Percentiles rank a stretch among this genome's conserved stretches.
phyloP scores from a whole-genome alignment of 257 asterid species.

The Solanum megistacrolobum region DNA sequence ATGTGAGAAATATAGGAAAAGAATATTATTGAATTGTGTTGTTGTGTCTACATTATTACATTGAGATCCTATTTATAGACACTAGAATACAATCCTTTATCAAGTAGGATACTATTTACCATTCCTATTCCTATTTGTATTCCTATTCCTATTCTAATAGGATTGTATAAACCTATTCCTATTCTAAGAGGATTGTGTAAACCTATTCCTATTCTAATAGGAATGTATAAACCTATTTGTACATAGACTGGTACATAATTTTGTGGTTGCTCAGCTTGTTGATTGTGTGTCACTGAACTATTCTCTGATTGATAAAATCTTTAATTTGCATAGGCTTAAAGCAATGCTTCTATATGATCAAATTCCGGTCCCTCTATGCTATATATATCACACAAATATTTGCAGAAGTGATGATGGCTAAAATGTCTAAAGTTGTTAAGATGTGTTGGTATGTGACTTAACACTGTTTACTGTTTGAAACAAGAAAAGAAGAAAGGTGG shows the following conservation, averaged over 20 bases:
- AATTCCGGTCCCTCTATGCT: not conserved
- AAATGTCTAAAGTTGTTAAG: not conserved
- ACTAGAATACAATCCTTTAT: too few species aligned
- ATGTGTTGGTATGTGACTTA: not conserved
- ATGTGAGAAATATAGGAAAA: too few species aligned
- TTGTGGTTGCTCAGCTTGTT: not conserved
- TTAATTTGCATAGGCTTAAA: not conserved
- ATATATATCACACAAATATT: not conserved
- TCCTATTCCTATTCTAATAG: too few species aligned
- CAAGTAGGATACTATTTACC: too few species aligned
- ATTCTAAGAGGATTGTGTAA: too few species aligned
- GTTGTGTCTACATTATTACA: too few species aligned
- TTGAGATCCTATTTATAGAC: too few species aligned
- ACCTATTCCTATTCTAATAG: too few species aligned
- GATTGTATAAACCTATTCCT: too few species aligned
- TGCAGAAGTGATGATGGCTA: not conserved
- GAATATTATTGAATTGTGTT: too few species aligned
- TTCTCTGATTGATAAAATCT: not conserved
- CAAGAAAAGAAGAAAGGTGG: not conserved
- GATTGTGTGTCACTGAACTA: not conserved
- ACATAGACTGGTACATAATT: not conserved
- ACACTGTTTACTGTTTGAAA: not conserved
- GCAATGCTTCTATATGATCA: not conserved
- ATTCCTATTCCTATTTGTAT: too few species aligned
- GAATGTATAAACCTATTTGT: not conserved